Conservation (phyloP, 2,329 filamentous ascomycete species). For the Verticillium zaregamsianum region DNA sequence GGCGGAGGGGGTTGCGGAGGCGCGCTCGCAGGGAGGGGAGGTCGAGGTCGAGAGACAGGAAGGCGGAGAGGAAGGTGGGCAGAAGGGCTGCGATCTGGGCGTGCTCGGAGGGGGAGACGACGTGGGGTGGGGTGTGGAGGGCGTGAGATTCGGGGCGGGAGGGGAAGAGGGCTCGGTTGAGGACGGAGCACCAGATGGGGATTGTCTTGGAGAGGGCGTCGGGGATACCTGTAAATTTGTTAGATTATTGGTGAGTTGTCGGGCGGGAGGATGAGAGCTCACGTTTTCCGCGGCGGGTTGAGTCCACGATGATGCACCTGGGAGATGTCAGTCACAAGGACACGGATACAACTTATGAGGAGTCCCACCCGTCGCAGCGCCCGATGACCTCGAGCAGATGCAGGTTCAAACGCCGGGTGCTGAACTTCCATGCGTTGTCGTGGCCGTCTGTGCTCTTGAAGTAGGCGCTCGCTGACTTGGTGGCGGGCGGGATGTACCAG, state of each 20-base stretch:
- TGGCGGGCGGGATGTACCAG: conserved; percentile 75
- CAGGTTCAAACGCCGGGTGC: conserved; percentile 76
- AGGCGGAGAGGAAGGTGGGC: conserved; percentile 47
- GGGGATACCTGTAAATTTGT: conserved; percentile 62
- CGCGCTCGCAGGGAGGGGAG: conserved; percentile 47
- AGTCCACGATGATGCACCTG: conserved; percentile 83
- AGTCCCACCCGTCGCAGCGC: conserved; percentile 58
- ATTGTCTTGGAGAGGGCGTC: conserved; percentile 93
- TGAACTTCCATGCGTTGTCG: conserved; percentile 86
- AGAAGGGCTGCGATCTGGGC: conserved; percentile 67
- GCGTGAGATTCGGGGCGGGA: conserved; percentile 35
- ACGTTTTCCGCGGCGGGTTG: conserved; percentile 85
- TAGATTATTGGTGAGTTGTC: conserved; percentile 1
- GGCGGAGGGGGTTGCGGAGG: conserved; percentile 67
- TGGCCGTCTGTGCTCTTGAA: conserved; percentile 99
- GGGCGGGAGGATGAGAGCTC: conserved; percentile 21
- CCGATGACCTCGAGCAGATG: conserved; percentile 70
- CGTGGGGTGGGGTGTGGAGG: conserved; percentile 68
- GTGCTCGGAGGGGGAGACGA: conserved; percentile 71
- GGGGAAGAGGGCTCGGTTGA: conserved; percentile 78
- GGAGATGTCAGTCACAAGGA: neutral
- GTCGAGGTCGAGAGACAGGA: conserved; percentile 56
- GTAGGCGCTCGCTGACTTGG: conserved; percentile 73
- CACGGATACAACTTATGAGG: too few relatives aligned
- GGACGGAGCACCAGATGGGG: conserved; percentile 86